Evolutionary conservation across 2,329 filamentous ascomycete species (phyloP).

Genomic region (Penicillium sp.): DNA sequence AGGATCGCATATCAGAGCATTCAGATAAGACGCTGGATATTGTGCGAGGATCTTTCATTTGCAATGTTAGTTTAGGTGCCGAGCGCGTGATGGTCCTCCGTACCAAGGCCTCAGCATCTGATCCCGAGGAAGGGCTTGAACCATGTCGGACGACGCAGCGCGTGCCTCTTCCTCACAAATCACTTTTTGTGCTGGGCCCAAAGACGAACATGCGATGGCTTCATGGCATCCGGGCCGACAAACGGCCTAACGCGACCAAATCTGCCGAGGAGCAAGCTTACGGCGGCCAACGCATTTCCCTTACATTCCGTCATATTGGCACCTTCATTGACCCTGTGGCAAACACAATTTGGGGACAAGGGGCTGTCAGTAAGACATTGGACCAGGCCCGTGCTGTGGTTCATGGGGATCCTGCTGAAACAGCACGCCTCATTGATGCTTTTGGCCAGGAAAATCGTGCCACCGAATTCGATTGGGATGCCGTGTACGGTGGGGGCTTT

Average conservation of each 20-base stretch:
- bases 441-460: slow-evolving; percentile 80
- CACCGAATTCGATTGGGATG: slow-evolving; percentile 62
- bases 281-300: slow-evolving; percentile 69
- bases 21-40: slow-evolving; percentile 96
- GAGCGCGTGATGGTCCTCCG: slow-evolving; percentile 82
- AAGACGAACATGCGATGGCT: slow-evolving; percentile 78
- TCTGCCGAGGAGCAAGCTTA: slow-evolving; percentile 61
- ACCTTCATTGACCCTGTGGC: slow-evolving; percentile 66
- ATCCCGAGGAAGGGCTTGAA: slow-evolving; percentile 20
- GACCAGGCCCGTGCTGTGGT: slow-evolving; percentile 55
- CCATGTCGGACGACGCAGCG: slow-evolving; percentile 54
- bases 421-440: slow-evolving; percentile 58
- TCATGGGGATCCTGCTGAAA: slow-evolving; percentile 59
- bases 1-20: slow-evolving; percentile 90
- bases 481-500: slow-evolving; percentile 68
- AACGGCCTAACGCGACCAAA: slow-evolving; percentile 61
- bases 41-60: slow-evolving; percentile 67
- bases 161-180: slow-evolving; percentile 74
- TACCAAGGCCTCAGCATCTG: slow-evolving; percentile 48
- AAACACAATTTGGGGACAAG: slow-evolving; percentile 78
- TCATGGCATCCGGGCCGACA: slow-evolving; percentile 85
- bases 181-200: slow-evolving; percentile 72
- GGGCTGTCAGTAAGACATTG: slow-evolving; percentile 61
- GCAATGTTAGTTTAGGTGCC: slow-evolving; percentile 88
- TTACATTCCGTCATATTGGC: slow-evolving; percentile 83